Evolutionary conservation across 1,284 basidiomycete species (phyloP), one percentile per base, ranked within the genome.

Genomic region (Austroboletus niveus): DNA sequence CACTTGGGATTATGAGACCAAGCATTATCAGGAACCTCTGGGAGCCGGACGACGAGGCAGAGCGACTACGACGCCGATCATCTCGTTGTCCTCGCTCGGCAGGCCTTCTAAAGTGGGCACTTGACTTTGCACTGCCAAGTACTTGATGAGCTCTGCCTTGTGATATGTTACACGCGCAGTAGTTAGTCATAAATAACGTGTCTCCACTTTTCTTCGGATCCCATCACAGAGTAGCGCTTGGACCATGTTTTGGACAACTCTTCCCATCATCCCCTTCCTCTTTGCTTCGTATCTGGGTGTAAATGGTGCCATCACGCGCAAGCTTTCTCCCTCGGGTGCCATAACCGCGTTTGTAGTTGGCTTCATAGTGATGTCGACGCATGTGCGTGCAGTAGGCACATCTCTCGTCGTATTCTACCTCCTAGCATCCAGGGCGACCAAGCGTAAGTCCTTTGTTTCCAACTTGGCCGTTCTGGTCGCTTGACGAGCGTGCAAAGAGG

Each of bases 401-500:
- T 77, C 84, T 0, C 76, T 96, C 60, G 82, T 95, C 51, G 80
- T 81, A 0, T 93, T 97, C 71, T 95, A 96, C 69, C 75, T 94
- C 17, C 61, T 85, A 1, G 94, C 87, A 1, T 92, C 89, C 47
- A 77, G 82, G 46, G 94, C 92, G 0, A 97, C 94, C 6, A 94
- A 93, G 65, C 76, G 81, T 81, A 58, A 59, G 81, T 38, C 29
- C 1, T 22, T 17, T 17, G n/a, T 15, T 39, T 17, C 6, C 41
- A 32, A 20, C 5, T 8, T 15, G 4, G 15, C 11, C 8, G 1
- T 4, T 14, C 1, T 6, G 4, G 36, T 39, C 17, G n/a, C n/a
- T 24, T 69, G 52, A 59, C 45, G 31, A 24, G 17, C 39, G 11
- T 8, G n/a, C n/a, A 4, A 42, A 79, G 85, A 86, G 53, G 83